Base-by-base conservation (phyloP, 208 protist genomes). In the Wallacemonas sp. region DNA sequence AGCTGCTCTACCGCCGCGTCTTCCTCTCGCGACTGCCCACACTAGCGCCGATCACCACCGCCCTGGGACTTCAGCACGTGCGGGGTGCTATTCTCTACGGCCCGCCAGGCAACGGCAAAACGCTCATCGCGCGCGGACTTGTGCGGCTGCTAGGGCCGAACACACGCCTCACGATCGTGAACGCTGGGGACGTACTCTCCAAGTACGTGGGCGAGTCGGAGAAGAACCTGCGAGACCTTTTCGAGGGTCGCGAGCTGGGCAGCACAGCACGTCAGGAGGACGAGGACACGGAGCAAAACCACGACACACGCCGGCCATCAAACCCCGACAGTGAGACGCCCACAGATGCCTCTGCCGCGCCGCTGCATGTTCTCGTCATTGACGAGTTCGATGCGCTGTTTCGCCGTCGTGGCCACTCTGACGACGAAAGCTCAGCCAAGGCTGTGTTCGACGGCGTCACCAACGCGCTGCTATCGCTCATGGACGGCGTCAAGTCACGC, bases 301-400 rank as follows among this genome's bases (percentile, higher is more conserved):
- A 17, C 13, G 13, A 42, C 37, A 42, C 37, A 42, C 17, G 37
- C 37, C 37, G 37, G 13, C 37, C 37, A 12, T 42, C 13, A 42
- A 17, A 17, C 37, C 37, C 63, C 8, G 30, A 29, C 13, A 38
- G 71, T 10, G 30, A 34, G 0, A 68, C 10, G 5, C 41, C 5
- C 9, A 24, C 33, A 36, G 15, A 5, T 2, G 27, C 38, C 9
- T 34, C 48, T n/a, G 3, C 42, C 6, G 17, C 22, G 15, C 41
- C 33, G 33, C 77, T 99, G 15, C 99, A 99, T 69, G 91, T 99
- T 17, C 98, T 99, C 46, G 99, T 99, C 50, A 98, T 99, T 62
- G 99, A 99, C 85, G 99, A 99, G 82, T 94, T 99, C 64, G 99
- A 99, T 69, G 96, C 98, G 13, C 99, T 99, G 65, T 99, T 98